Conservation (phyloP, 73 alveolate genomes). For the Paramecium primaurelia region DNA sequence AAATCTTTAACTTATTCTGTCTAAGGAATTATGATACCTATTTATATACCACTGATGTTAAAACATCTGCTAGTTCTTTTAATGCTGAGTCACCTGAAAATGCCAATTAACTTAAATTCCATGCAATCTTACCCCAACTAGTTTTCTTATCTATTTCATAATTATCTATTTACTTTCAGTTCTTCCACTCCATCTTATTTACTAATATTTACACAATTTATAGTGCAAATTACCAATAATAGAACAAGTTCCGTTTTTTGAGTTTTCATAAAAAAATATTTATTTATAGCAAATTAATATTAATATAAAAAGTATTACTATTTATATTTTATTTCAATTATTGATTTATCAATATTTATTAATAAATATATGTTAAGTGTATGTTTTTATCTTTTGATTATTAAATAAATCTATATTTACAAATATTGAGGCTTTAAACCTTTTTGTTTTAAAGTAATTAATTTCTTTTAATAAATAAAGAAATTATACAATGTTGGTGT, state of each 20-base stretch:
- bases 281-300: neutral
- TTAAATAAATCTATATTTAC: no score
- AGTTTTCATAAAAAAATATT: neutral
- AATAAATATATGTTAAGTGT: no score
- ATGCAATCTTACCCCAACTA: constrained; percentile 29
- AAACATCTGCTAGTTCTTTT: constrained; percentile 27
- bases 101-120: neutral
- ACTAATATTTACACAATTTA: neutral
- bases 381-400: no score
- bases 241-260: constrained; percentile 27
- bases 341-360: no score
- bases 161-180: neutral
- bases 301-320: neutral
- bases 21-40: neutral
- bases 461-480: neutral
- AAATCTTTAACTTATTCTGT: neutral
- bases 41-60: constrained; percentile 11
- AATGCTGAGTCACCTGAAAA: neutral
- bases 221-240: neutral
- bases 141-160: constrained; percentile 15
- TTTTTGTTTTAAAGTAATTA: no score
- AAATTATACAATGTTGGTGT: neutral
- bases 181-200: neutral
- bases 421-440: neutral
- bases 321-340: neutral